Evolutionary conservation across 345 rosid genomes (phyloP), one percentile per base, ranked within the genome.

Genomic region (Alliaria petiolata): DNA sequence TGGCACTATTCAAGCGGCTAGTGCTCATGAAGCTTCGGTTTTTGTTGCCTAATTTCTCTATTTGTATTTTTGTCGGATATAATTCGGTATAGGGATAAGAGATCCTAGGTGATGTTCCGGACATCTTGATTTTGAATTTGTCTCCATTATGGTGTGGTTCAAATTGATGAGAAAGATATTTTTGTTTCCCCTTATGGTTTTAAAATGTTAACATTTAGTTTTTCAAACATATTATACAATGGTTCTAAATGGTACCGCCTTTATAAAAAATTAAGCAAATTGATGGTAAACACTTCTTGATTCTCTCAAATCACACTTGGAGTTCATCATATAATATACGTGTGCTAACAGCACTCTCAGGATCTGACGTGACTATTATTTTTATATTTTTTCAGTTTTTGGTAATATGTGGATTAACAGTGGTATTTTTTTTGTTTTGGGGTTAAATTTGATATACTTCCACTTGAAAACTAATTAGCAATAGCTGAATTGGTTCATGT

Each of bases 81-180:
- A 46, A 65, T 65, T 65, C 59, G 52, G 65, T 64, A 36, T 25
- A 45, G 57, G 17, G 50, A 72, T 64, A 46, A 56, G 51, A 65
- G 50, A 65, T 28, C 58, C 17, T 64, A 72, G 54, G 58, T 56
- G 58, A 55, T 55, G 70, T 64, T 63, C 35, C 4, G 40, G 46
- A 63, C 56, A 72, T 25, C 40, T 72, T 53, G 57, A 44, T 67
- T 72, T 64, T 36, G 43, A 45, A 26, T 64, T 64, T 72, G 71
- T 72, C 77, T 72, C 71, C 65, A 64, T 50, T 54, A 17, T 6
- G 20, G 20, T 64, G 65, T 64, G 71, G 71, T 72, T 72, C 35
- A 13, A 26, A 55, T 55, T 26, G 51, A 72, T 11, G 26, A 64
- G 65, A 36, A 72, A 64, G 17, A 72, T 64, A 52, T 45, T 72